Percentiles rank a stretch among this genome's conserved stretches.
These are phyloP conservation scores for Tympanopsis confertula DNA, from an alignment of 2,329 filamentous ascomycete genomes.

Conservation along the genomic window DNA sequence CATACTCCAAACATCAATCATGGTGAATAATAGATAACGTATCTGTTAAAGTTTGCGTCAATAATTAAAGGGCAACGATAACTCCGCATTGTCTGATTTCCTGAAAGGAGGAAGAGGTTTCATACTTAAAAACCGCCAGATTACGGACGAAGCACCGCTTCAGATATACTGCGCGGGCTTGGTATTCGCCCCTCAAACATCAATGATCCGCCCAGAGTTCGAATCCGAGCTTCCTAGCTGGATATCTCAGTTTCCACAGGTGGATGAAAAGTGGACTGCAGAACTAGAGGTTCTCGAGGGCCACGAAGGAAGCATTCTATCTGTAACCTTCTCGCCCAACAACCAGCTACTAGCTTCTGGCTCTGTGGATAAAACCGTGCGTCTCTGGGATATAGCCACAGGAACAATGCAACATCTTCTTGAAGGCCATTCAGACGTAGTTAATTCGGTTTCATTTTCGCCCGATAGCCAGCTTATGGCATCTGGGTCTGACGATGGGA, in stretches of 20 bases:
- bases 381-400: neutral
- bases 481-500: neutral
- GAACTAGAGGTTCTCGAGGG: neutral
- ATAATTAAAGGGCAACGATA: neutral
- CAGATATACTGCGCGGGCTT: slow-evolving; percentile 14
- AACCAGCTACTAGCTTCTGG: neutral
- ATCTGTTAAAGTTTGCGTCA: neutral
- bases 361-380: neutral
- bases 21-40: slow-evolving; percentile 2
- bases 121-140: slow-evolving; percentile 11
- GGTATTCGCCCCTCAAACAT: slow-evolving; percentile 12
- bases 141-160: slow-evolving; percentile 10
- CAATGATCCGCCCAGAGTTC: slow-evolving; percentile 4
- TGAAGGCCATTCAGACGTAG: neutral
- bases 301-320: neutral
- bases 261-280: neutral
- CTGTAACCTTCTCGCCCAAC: neutral
- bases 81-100: neutral
- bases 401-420: neutral
- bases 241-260: neutral
- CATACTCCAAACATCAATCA: slow-evolving; percentile 5
- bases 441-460: neutral
- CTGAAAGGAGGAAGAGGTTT: slow-evolving; percentile 7
- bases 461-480: neutral
- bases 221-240: neutral